Evolutionary conservation across 2,329 filamentous ascomycete species (phyloP).

Genomic region (Fusarium duplospermum): DNA sequence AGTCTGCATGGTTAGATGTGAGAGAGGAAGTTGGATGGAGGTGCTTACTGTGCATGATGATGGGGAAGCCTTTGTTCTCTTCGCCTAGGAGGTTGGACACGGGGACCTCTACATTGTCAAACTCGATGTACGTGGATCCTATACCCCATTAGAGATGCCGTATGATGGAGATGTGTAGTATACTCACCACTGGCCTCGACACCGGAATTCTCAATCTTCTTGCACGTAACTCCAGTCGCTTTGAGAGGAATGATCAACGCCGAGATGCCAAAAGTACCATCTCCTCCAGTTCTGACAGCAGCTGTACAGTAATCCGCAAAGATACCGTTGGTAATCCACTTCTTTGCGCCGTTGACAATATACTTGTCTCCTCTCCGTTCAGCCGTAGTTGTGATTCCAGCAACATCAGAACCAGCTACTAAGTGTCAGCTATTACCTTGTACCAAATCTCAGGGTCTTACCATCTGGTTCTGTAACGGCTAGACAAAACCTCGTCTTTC

Average conservation of each 20-base stretch:
- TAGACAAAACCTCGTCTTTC: neutral
- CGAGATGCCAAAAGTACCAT: neutral
- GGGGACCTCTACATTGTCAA: neutral
- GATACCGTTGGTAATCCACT: neutral
- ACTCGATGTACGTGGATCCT: neutral
- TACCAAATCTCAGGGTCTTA: neutral
- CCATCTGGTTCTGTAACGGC: neutral
- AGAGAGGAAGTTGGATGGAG: neutral
- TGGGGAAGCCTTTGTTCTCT: neutral
- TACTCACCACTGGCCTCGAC: neutral
- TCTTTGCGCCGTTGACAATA: neutral
- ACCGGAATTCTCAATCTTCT: neutral
- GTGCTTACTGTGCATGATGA: neutral
- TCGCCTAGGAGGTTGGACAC: neutral
- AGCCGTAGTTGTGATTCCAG: neutral
- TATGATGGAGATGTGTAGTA: neutral
- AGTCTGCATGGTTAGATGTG: slow-evolving; percentile 48
- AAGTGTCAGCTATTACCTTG: neutral
- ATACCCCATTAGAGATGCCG: neutral
- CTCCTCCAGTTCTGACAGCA: neutral
- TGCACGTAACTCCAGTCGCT: neutral
- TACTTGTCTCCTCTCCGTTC: neutral
- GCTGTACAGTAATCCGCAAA: neutral
- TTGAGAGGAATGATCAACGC: neutral
- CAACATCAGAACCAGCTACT: neutral